Evolutionary conservation across 208 protist species (phyloP).

Genomic region (Zelonia costaricensis): DNA sequence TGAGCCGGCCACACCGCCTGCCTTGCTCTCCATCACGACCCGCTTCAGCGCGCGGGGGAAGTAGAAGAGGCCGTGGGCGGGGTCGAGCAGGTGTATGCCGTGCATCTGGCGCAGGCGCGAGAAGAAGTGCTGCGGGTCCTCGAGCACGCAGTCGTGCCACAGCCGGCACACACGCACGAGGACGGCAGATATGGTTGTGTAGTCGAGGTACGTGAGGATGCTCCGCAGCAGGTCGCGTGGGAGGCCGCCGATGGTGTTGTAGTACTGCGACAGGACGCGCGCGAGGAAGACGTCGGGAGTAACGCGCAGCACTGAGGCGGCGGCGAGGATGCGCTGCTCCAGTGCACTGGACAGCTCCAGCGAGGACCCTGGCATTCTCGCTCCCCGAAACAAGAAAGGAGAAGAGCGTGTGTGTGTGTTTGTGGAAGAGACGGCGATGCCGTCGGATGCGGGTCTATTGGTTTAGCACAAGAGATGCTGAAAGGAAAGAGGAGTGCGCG

Average conservation of each 20-base stretch:
- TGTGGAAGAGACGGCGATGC: not conserved
- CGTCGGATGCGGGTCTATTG: too few species aligned
- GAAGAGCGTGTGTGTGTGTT: not conserved
- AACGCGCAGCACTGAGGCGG: constrained; percentile 32
- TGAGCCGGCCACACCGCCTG: not conserved
- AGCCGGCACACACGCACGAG: constrained; percentile 26
- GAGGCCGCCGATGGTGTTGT: constrained; percentile 45
- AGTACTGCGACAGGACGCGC: constrained; percentile 33
- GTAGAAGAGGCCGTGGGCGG: constrained; percentile 47
- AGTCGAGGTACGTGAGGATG: constrained; percentile 51
- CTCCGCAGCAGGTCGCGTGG: constrained; percentile 34
- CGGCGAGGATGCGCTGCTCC: constrained; percentile 27
- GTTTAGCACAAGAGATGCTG: too few species aligned
- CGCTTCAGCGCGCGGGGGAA: constrained; percentile 48
- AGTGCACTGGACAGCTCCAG: constrained; percentile 22
- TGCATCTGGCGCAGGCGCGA: constrained; percentile 39
- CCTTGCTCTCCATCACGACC: constrained; percentile 28
- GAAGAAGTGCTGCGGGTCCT: constrained; percentile 32
- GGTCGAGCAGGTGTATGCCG: constrained; percentile 52
- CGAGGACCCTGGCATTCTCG: constrained; percentile 20
- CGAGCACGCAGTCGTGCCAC: constrained; percentile 32
- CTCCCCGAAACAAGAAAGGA: too few species aligned
- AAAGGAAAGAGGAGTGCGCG: too few species aligned
- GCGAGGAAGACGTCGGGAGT: constrained; percentile 30
- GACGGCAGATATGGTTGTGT: constrained; percentile 39